Base-by-base conservation (phyloP, 2,329 filamentous ascomycete genomes). In the Rhynchosporium graminicola region DNA sequence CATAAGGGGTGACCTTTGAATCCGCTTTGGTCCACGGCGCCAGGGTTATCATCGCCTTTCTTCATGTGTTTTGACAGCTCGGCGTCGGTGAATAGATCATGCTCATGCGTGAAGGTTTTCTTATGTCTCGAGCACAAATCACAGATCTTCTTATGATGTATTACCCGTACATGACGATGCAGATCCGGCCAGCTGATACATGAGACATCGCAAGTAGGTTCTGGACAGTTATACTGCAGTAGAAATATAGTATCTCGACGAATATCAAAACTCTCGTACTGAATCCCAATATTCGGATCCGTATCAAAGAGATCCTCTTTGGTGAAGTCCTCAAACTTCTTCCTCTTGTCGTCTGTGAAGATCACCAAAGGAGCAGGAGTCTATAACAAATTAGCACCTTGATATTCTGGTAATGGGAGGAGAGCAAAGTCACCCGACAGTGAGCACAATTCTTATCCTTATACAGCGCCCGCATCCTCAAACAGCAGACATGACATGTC, bases 31-130 rank as follows among this genome's bases (percentile, higher is more conserved):
- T 97, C 91, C 43, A 90, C 81, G 0, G 93, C 89, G 40, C 95
- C 94, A 3, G 94, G 93, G 67, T 89, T 89, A 74, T 98, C 91
- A 72, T 99, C 95, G 62, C 95, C 95, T 66, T 89, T 87, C 65
- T 86, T 90, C 83, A 98, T 96, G 75, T 99, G 95, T 71, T 86
- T 90, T 69, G 90, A 87, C 56, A 98, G 80, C 69, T 94, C 91
- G 66, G 87, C 84, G 65, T 87, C 83, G 0, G 90, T 89, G 75
- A 97, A 98, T 1, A 99, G 82, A 66, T 96, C 91, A 74, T 99
- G 95, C 77, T 99, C 95, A 77, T 99, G 95, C 0, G 95, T 97
- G 71, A 99, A 99, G 40, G 97, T 92, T 74, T 97, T 97, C 78
- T 99, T 99, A 80, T 97, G 93, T 64, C 92, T 82, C 6, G 93